Evolutionary conservation across 1,284 basidiomycete species (phyloP), one percentile per base, ranked within the genome.

Genomic region (Xerocomus cyaneibrunnescens): DNA sequence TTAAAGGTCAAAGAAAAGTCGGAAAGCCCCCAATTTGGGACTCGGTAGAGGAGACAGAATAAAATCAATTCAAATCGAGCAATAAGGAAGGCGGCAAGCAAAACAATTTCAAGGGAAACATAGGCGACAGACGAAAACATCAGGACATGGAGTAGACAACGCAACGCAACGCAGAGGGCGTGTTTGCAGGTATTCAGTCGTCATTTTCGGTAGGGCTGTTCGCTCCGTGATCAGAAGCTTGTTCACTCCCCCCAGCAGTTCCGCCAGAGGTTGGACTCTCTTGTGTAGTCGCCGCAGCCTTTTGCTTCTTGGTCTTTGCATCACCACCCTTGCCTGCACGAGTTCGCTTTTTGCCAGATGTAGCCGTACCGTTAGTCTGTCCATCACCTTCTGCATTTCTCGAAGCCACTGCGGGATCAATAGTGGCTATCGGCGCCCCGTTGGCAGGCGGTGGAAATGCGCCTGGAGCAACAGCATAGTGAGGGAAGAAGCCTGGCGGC

Each of bases 1-100:
- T 77, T 75, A 66, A 69, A 74, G 75, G 74, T 74, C 66, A 76
- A 74, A 76, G 66, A 72, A 68, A 68, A 47, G 50, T 47, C 55
- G 56, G 57, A 34, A n/a, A n/a, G 39, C 52, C 38, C 32, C 54
- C 61, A 55, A 49, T 56, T 52, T 55, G 32, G 48, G n/a, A 48
- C 57, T 62, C 52, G n/a, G 21, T 48, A 52, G 58, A 59, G 40
- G 59, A 66, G 45, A 46, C 62, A 62, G 66, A 62, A 62, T 48
- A 57, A 19, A 56, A 42, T 62, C 62, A 62, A 66, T 60, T 66
- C 30, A 56, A 62, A 55, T 23, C 47, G 41, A 57, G 34, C 45
- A 31, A 50, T 12, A 31, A 45, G 45, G 43, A 51, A 38, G 32
- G 51, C 42, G 19, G 32, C 19, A 40, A 47, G 34, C n/a, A 25